A percentile compares a stretch with the other conserved stretches of the same genome.
Conservation (phyloP, 1,139 yeast species). For the Yamadazyma trypodendri region DNA sequence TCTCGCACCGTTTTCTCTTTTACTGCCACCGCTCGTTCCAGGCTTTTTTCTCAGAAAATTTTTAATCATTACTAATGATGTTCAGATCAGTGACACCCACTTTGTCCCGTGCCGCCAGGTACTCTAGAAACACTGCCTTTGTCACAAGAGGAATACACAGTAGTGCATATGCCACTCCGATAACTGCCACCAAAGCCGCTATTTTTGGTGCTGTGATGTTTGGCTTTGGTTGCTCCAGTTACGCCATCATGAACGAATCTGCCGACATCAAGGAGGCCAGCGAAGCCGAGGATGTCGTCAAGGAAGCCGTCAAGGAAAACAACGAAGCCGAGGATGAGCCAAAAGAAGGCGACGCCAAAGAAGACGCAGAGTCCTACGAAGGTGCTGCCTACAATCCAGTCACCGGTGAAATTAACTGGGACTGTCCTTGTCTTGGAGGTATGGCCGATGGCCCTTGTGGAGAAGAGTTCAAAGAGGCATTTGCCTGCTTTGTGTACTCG, state of each 20-base stretch:
- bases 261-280: too few species aligned
- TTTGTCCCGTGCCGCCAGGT: not conserved
- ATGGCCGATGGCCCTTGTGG: slow-evolving; percentile 99
- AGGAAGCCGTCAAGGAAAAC: slow-evolving; percentile 3
- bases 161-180: not conserved
- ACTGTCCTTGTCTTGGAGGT: slow-evolving; percentile 99
- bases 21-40: too few species aligned
- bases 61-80: slow-evolving; percentile 1
- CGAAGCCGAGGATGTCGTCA: slow-evolving; percentile 10
- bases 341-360: too few species aligned
- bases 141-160: not conserved
- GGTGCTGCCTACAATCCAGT: slow-evolving; percentile 89
- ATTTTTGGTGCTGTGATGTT: not conserved
- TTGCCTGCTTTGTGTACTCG: slow-evolving; percentile 93
- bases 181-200: not conserved
- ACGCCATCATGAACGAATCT: slow-evolving; percentile 1
- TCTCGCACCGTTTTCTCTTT: not conserved
- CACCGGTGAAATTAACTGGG: slow-evolving; percentile 99
- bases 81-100: slow-evolving; percentile 1
- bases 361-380: slow-evolving; percentile 21
- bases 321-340: too few species aligned
- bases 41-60: not conserved
- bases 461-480: slow-evolving; percentile 94
- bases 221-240: slow-evolving; percentile 1
- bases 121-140: not conserved